Percentiles rank a stretch among this genome's conserved stretches.
These are phyloP conservation scores for Suhomyces vadensis DNA, from an alignment of 805 yeast species.

Conservation along the genomic window DNA sequence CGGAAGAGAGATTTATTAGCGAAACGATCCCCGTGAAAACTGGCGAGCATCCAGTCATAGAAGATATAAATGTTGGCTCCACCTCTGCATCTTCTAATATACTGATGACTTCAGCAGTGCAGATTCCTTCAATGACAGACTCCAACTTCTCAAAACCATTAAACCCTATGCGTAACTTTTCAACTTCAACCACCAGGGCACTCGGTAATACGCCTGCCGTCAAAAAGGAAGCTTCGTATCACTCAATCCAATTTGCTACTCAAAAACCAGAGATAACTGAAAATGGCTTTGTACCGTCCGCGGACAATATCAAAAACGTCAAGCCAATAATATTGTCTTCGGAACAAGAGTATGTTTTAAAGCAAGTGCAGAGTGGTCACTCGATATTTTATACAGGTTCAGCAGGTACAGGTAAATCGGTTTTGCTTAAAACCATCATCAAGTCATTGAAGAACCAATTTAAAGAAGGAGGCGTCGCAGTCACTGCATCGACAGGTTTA, in stretches of 20 bases:
- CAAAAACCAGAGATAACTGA: constrained; percentile 16
- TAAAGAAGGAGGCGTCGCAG: constrained; percentile 57
- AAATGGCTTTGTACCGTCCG: constrained; percentile 3
- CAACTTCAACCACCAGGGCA: constrained; percentile 11
- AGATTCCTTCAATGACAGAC: not conserved
- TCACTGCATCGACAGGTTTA: constrained; percentile 82
- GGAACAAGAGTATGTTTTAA: constrained; percentile 68
- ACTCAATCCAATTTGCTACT: constrained; percentile 32
- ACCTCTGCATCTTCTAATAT: not conserved
- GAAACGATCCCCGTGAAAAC: not conserved
- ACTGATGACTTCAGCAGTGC: not conserved
- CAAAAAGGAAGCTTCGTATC: constrained; percentile 12
- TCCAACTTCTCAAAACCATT: not conserved
- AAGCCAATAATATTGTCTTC: constrained; percentile 39
- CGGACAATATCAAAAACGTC: constrained; percentile 25
- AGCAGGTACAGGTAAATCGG: constrained; percentile 98
- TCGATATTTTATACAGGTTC: constrained; percentile 93
- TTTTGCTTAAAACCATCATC: constrained; percentile 67
- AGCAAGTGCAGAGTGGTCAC: constrained; percentile 60
- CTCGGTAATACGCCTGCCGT: not conserved
- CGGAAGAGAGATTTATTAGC: not conserved
- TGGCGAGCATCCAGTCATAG: not conserved
- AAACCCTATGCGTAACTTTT: constrained; percentile 1
- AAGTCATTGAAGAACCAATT: constrained; percentile 49
- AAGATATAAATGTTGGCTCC: too few species aligned